A percentile compares a stretch with the other conserved stretches of the same genome.
phyloP scores from a whole-genome alignment of 1,139 yeast genomes.

The Suhomyces guaymorum region DNA sequence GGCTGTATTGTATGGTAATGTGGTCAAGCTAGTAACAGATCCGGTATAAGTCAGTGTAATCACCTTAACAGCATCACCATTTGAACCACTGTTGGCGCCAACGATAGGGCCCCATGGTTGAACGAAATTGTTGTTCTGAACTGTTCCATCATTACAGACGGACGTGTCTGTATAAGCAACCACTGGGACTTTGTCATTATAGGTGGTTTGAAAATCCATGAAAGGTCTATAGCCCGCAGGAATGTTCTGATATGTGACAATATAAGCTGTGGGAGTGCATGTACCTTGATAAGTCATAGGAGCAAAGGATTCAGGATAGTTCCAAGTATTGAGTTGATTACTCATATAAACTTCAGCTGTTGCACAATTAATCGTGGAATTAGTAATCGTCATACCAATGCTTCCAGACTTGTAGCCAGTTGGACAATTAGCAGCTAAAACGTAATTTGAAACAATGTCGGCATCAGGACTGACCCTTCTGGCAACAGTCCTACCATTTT shows the following conservation, averaged over 20 bases:
- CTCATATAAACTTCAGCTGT: slow-evolving; percentile 23
- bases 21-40: slow-evolving; percentile 7
- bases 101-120: slow-evolving; percentile 12
- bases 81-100: slow-evolving; percentile 19
- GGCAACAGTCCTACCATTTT: not conserved
- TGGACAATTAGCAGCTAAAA: slow-evolving; percentile 26
- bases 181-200: slow-evolving; percentile 11
- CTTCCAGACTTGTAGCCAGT: slow-evolving; percentile 28
- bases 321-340: slow-evolving; percentile 27
- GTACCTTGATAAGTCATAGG: slow-evolving; percentile 1
- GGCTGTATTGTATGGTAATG: slow-evolving; percentile 7
- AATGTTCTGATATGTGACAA: slow-evolving; percentile 22
- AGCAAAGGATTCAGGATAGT: slow-evolving; percentile 16
- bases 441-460: slow-evolving; percentile 16
- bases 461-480: not conserved
- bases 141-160: slow-evolving; percentile 15
- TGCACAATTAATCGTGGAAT: slow-evolving; percentile 24
- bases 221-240: slow-evolving; percentile 38
- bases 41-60: slow-evolving; percentile 24
- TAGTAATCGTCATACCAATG: slow-evolving; percentile 20
- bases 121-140: not conserved
- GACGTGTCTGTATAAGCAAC: slow-evolving; percentile 17
- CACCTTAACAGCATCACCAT: slow-evolving; percentile 24
- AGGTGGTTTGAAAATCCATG: slow-evolving; percentile 18
- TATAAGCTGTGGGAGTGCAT: not conserved